Evolutionary conservation across 805 yeast genomes (phyloP), one percentile per base, ranked within the genome.

Genomic region (Hagleromyces aurorensis): DNA sequence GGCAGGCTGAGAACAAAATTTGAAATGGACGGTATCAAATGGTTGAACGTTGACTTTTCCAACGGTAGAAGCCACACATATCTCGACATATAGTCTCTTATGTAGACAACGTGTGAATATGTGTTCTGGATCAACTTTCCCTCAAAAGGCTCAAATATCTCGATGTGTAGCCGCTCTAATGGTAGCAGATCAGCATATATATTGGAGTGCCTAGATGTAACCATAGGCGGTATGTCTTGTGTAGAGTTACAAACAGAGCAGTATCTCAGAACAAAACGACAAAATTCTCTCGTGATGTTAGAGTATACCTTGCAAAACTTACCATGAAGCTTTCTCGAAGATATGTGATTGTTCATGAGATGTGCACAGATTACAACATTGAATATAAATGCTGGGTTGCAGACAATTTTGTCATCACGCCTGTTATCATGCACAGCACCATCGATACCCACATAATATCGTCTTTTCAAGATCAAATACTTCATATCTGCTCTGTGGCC

Each of bases 1-100:
- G 49, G 41, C 16, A 48, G 25, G 4, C 32, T 19, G 12, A 50
- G 27, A 3, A 55, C 29, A 7, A 50, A 34, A 4, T 35, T 24
- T 1, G 46, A 33, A 1, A 54, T 23, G 6, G 30, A 30, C 1
- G 38, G 18, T 3, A 44, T 34, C 12, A 55, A 18, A 14, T 44
- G 44, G 22, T 41, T 41, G 16, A 49, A 44, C 19, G 41, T 44
- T 4, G 40, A 35, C 26, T 36, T 43, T 27, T 40, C 44, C 25
- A 55, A 32, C 6, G 61, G 61, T n/a, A 27, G 24, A 13, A 47
- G 23, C 61, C 61, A 55, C 11, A 44, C 43, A 32, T 38, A 53
- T 16, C 51, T 33, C 2, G 58, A 48, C 29, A 39, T 34, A 27
- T 46, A 55, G 27, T 55, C 61, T 30, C 54, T 41, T 17, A 43